A percentile compares a stretch with the other conserved stretches of the same genome.
phyloP scores from a whole-genome alignment of 768 basidiomycete genomes.

The Kwoniella shandongensis region DNA sequence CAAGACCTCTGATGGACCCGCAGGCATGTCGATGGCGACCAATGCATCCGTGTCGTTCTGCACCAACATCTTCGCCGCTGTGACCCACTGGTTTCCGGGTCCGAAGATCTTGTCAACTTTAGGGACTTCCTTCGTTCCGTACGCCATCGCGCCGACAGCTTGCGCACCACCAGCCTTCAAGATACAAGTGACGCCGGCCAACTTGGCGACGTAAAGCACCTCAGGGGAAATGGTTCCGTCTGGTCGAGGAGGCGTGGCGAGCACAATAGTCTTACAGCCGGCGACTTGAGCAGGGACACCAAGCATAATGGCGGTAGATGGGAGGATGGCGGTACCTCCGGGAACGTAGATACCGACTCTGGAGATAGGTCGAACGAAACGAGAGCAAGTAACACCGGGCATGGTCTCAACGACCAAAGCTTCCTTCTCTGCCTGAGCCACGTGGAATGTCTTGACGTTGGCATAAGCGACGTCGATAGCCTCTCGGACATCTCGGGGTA shows the following conservation, averaged over 20 bases:
- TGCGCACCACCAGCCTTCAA: conserved; percentile 96
- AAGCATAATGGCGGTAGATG: conserved; percentile 96
- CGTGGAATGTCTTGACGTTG: conserved; percentile 90
- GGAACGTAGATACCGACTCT: conserved; percentile 96
- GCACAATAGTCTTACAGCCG: conserved; percentile 83
- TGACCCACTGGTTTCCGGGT: conserved; percentile 99
- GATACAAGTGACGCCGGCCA: conserved; percentile 85
- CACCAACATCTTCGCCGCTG: conserved; percentile 98
- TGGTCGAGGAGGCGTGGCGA: conserved; percentile 91
- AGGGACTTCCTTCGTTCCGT: conserved; percentile 89
- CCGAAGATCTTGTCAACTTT: conserved; percentile 99
- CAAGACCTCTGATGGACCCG: conserved; percentile 94
- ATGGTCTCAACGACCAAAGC: conserved; percentile 87
- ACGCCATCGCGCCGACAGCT: conserved; percentile 92
- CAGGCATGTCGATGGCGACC: conserved; percentile 98
- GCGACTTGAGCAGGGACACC: conserved; percentile 97
- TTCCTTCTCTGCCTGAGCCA: conserved; percentile 72
- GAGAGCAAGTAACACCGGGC: conserved; percentile 94
- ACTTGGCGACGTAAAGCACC: conserved; percentile 91
- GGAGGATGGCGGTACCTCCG: conserved; percentile 92
- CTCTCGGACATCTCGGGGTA: conserved; percentile 60
- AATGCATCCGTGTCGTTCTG: conserved; percentile 97
- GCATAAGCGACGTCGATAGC: conserved; percentile 88
- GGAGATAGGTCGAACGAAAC: conserved; percentile 91
- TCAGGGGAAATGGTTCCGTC: conserved; percentile 95